phyloP scores from a whole-genome alignment of 2,329 filamentous ascomycete genomes.

The Trichoderma endophyticum region DNA sequence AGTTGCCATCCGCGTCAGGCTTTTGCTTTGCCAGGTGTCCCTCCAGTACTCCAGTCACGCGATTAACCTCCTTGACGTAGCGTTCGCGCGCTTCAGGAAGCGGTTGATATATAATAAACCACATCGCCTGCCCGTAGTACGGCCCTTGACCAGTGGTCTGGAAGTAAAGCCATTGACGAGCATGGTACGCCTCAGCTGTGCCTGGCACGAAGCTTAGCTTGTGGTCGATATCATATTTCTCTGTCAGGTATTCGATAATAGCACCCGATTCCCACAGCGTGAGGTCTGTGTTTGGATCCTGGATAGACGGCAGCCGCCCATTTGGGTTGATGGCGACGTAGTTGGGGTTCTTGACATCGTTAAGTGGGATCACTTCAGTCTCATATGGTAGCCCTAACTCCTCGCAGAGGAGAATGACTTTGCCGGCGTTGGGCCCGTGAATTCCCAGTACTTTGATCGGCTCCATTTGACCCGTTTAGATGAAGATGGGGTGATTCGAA shows the following conservation, averaged over 20 bases:
- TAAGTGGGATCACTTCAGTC: constrained; percentile 24
- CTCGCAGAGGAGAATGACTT: constrained; percentile 35
- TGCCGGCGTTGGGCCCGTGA: constrained; percentile 31
- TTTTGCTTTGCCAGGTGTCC: constrained; percentile 7
- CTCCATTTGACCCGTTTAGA: not conserved
- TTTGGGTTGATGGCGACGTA: constrained; percentile 35
- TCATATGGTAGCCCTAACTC: constrained; percentile 38
- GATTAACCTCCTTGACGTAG: constrained; percentile 3
- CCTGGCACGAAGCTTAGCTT: constrained; percentile 27
- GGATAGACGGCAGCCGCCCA: constrained; percentile 33
- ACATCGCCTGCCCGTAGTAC: constrained; percentile 35
- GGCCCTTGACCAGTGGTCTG: constrained; percentile 40
- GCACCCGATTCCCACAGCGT: constrained; percentile 29
- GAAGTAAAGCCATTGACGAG: constrained; percentile 38
- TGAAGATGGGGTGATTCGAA: not conserved
- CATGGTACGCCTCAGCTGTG: constrained; percentile 29
- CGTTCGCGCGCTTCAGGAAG: constrained; percentile 4
- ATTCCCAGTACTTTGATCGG: not conserved
- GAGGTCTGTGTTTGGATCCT: constrained; percentile 35
- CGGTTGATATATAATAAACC: constrained; percentile 26
- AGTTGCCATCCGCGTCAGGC: constrained; percentile 3
- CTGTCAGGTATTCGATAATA: constrained; percentile 32
- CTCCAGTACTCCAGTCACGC: constrained; percentile 2
- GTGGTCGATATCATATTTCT: constrained; percentile 28
- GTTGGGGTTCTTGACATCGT: constrained; percentile 27